Base-by-base conservation (phyloP, 805 yeast genomes). In the Tetrapisispora iriomotensis region DNA sequence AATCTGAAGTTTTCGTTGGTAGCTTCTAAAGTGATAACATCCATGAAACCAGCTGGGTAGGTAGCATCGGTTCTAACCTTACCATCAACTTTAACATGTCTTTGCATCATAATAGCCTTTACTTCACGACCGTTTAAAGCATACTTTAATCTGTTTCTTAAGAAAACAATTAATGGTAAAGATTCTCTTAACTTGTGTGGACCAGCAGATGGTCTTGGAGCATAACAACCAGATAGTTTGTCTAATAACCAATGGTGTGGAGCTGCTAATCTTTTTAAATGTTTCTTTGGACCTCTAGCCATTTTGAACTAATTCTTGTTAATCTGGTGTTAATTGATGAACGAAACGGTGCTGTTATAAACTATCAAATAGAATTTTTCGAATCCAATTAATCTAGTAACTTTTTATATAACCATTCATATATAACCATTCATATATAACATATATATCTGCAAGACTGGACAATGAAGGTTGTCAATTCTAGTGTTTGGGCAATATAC, bases 181-280 rank as follows among this genome's bases (percentile, higher is more conserved):
- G 95, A 88, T 77, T 88, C 97, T 73, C 96, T 82, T 69, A 88
- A 79, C 75, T 90, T 92, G 79, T 90, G 98, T 70, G 98, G 98
- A 78, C 98, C 98, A 61, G 95, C 82, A 53, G 96, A 87, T 67
- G 97, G 95, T 77, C 97, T 87, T 77, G 98, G 98, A 54, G 98
- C 98, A 71, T 92, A 92, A 66, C 85, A 77, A 70, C 99, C 99
- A 67, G 96, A 84, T 76, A 92, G 79, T 77, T 92, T 92, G 94
- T 94, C 98, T 77, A 92, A 84, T 94, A 92, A 84, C 98, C 98
- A 92, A 82, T 92, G 98, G 79, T 88, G 82, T 79, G 99, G 99
- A 71, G 98, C 98, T 71, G 97, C 96, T 74, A 90, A 82, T 82
- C 97, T 87, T 82, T 90, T 88, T 71, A 88, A 80, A 72, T 90